Base-by-base conservation (phyloP, 139 green algal species). In the Chlorella sp. region DNA sequence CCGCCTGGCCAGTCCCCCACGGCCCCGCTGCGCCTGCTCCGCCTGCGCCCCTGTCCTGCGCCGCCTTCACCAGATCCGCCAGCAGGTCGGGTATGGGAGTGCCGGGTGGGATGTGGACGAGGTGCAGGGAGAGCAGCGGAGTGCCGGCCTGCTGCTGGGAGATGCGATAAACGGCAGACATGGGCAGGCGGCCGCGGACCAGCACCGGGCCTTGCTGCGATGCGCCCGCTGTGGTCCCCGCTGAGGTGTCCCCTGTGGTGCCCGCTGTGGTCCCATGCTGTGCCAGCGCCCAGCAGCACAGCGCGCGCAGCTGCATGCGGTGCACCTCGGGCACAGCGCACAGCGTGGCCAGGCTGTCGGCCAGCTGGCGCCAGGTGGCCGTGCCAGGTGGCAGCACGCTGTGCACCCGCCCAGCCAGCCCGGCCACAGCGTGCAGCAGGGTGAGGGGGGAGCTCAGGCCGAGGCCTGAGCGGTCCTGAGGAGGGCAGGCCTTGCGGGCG, bases 251-350 rank as follows among this genome's bases (percentile, higher is more conserved):
- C 4, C 3, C n/a, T 73, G 81, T 57, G 48, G 48, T 57, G 48
- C 48, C 48, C 48, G 48, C 48, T 16, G 48, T 9, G 48, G 48
- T 57, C 7, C 48, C 48, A 9, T 57, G 48, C 48, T 57, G 48
- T 9, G 48, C 48, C 81, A 86, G 30, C 61, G 82, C 61, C 82
- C 82, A 87, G 82, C 82, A 87, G 82, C 82, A 87, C 60, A 87
- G 82, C 19, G 82, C 82, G 61, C 61, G 60, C 60, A 76, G 61
- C 82, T 87, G 60, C 15, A 87, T n/a, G 60, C 60, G 60, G 34
- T 60, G 39, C 21, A 21, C 34, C 7, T 76, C 28, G 14, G 60
- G 60, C 18, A 87, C 21, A 34, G 24, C 34, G 36, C 34, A 76
- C 40, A 34, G 15, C 5, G 18, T 16, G 7, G 82, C 61, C 60